Base-by-base conservation (phyloP, 345 rosid genomes). In the Jatropha curcas region DNA sequence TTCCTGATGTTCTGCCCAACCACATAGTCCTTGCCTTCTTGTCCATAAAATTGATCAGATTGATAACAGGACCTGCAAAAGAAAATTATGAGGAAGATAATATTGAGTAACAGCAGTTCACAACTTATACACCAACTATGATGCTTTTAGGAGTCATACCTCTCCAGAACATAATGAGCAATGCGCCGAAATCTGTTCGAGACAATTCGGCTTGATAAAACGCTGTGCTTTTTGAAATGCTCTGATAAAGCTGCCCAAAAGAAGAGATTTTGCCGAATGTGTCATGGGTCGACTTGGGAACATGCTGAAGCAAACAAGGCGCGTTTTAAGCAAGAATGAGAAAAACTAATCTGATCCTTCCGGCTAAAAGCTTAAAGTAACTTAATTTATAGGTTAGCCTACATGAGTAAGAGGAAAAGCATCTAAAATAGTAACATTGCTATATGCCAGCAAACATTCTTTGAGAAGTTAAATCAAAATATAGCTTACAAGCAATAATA, bases 241-340 rank as follows among this genome's bases (percentile, higher is more conserved):
- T 95, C 88, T 95, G 99, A 77, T 92, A 92, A 33, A 95, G 94
- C 89, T 89, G n/a, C n/a, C n/a, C n/a, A n/a, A n/a, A n/a, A n/a
- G n/a, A n/a, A n/a, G n/a, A n/a, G n/a, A n/a, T 95, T 73, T 92
- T 90, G 1, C 98, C 73, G 81, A 95, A 95, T 59, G 99, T 95
- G 80, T 95, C 99, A 50, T 95, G 99, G 5, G 99, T 95, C 67
- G 99, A 95, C 85, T 95, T 12, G 99, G 99, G 77, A 95, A 95
- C 99, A 95, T 95, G 77, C 99, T 95, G 89, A 68, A 86, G 75
- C n/a, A n/a, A 77, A n/a, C 20, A 70, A 57, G 46, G 19, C 31
- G 60, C 37, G 31, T 22, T 70, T 60, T n/a, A n/a, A 79, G 75
- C 48, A 70, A 59, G 13, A 64, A 58, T 45, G 56, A 75, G 28